Base-by-base conservation (phyloP, 257 asterid genomes). In the Perilla frutescens region DNA sequence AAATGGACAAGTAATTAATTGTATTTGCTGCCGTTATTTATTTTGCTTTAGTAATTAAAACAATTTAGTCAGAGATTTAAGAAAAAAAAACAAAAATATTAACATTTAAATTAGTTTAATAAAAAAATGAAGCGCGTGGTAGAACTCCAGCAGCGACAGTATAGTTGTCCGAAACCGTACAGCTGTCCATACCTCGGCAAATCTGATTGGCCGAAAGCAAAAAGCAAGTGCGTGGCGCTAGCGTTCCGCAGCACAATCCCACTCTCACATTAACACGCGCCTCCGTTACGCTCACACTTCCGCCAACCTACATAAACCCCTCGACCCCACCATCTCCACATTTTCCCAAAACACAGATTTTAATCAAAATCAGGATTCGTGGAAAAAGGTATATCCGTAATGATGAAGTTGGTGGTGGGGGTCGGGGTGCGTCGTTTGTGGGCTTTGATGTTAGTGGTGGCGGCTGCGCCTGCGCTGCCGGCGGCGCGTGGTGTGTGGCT, bases 401-500 rank as follows among this genome's bases (percentile, higher is more conserved):
- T 45, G 71, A 70, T 40, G 87, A 80, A 75, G 57, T 66, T 49
- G 56, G 56, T 39, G 63, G 63, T 32, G 82, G 26, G 43, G 56
- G 56, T 39, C 60, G 76, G 10, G 75, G 79, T 73, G 67, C 45
- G 29, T 55, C 8, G 58, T n/a, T 5, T 62, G 14, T 68, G 78
- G 81, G 70, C 76, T 26, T 41, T 80, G 76, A 1, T 84, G 37
- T 8, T 76, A 11, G 66, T 59, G 53, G 77, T 60, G 69, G 75
- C 76, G 56, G 73, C 75, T 56, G 71, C 74, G 76, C 31, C 75
- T 56, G 71, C 74, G 76, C 31, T 73, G 6, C 90, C 90, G 50
- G 80, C 57, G 53, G 87, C 82, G 71, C 85, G 79, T 50, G 91
- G 90, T 3, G 3, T 92, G 11, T 92, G 96, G 96, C 9, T 90